Evolutionary conservation across 1,284 basidiomycete genomes (phyloP), one percentile per base, ranked within the genome.

Genomic region (Sanghuangporus baumii): DNA sequence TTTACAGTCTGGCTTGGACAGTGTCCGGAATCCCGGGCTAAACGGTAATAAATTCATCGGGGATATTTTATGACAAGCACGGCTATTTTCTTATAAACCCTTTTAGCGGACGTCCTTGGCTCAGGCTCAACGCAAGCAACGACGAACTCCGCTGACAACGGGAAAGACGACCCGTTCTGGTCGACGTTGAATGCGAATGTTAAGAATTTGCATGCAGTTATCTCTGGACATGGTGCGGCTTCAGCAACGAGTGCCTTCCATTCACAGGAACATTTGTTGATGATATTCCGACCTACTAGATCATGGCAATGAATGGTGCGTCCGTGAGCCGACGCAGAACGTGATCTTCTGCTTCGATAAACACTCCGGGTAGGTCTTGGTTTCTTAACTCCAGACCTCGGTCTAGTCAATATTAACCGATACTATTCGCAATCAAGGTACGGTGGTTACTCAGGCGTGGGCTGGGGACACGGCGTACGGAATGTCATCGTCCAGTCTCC

Each of bases 241-340:
- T 43, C 12, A 23, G 47, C 61, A 47, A n/a, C 16, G 7, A n/a
- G 5, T 46, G 6, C 2, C 43, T n/a, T n/a, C 14, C 43, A 46
- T 46, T 52, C 41, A 52, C 23, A 54, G 55, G 6, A 41, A 52
- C 18, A 3, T 36, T 37, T 18, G 36, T 36, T 3, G 31, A 36
- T 54, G 31, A 54, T 16, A 54, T 14, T 1, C 5, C 31, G 66
- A 26, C 1, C 31, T 6, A 16, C 4, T 40, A 87, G 86, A 87
- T 69, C 87, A 89, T 66, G 87, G 87, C 1, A 80, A 88, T 62
- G 87, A 89, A 71, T 89, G 87, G 87, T 89, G 87, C 66, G 78
- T 80, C 18, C 81, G 85, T 36, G 87, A 88, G 67, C 79, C 79
- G 0, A 78, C 75, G 1, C 83, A 84, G 67, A 72, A 81, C 43